phyloP scores from a whole-genome alignment of 305 asterid species.

The Galium porrigens region DNA sequence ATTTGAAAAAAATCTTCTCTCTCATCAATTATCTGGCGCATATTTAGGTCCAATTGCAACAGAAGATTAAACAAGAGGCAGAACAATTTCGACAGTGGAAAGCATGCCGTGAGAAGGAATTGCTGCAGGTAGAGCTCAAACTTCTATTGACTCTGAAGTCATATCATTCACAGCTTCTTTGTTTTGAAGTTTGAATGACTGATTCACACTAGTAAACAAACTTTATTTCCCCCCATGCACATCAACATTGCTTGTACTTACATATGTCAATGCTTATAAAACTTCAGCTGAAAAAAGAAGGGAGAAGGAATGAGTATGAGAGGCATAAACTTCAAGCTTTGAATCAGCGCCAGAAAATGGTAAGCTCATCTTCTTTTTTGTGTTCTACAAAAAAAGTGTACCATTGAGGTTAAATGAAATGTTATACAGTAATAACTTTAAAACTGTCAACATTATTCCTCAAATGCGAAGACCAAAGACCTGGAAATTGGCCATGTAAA shows the following conservation, averaged over 20 bases:
- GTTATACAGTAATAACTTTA: not conserved
- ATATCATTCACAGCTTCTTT: not conserved
- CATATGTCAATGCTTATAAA: conserved; percentile 6
- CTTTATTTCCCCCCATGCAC: not conserved
- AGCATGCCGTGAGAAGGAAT: conserved; percentile 89
- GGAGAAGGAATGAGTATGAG: conserved; percentile 92
- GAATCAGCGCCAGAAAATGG: conserved; percentile 97
- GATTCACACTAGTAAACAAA: too few relatives aligned
- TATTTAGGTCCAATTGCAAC: conserved; percentile 85
- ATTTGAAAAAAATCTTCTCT: not conserved
- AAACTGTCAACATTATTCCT: not conserved
- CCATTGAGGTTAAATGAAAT: not conserved
- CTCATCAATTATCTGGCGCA: conserved; percentile 12
- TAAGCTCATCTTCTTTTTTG: conserved; percentile 17
- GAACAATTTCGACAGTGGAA: conserved; percentile 98
- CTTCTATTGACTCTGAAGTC: conserved; percentile 3
- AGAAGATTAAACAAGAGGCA: conserved; percentile 91
- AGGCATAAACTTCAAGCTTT: conserved; percentile 89
- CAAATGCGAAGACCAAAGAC: not conserved
- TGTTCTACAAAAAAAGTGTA: not conserved
- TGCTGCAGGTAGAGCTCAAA: conserved; percentile 51
- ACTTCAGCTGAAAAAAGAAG: conserved; percentile 82
- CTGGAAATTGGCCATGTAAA: not conserved
- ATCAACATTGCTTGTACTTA: not conserved
- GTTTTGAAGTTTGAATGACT: not conserved